phyloP scores from a whole-genome alignment of 352 stramenopile genomes.

The Pythium phragmiticola region DNA sequence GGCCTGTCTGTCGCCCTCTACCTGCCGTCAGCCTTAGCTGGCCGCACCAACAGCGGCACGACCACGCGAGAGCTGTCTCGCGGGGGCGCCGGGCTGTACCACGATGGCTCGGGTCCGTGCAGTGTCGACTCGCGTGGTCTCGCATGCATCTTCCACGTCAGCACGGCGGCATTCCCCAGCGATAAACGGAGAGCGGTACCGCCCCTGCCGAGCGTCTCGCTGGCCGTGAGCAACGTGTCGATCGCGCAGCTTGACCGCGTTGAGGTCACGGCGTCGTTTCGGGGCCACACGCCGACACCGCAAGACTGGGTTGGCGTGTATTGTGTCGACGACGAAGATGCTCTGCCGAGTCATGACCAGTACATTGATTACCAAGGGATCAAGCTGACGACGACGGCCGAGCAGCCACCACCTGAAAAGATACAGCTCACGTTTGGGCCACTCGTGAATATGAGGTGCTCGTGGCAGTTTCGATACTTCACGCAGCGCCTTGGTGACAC shows the following conservation, averaged over 20 bases:
- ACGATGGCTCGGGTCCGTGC: constrained; percentile 2
- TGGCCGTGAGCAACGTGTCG: not conserved
- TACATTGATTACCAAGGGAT: constrained; percentile 22
- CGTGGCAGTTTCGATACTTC: constrained; percentile 34
- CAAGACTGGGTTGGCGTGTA: constrained; percentile 26
- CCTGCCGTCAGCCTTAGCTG: no score
- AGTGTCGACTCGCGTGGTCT: not conserved
- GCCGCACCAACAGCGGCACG: no score
- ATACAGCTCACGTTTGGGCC: no score
- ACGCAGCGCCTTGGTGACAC: constrained; percentile 7
- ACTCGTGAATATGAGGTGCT: no score
- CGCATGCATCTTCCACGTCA: constrained; percentile 7
- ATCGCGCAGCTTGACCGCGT: constrained; percentile 13
- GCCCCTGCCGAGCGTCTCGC: not conserved
- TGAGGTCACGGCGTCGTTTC: not conserved
- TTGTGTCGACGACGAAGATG: constrained; percentile 20
- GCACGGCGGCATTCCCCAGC: not conserved
- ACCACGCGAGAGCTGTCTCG: no score
- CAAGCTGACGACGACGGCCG: no score
- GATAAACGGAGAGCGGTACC: no score
- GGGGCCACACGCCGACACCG: not conserved
- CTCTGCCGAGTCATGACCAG: not conserved
- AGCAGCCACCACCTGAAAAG: no score
- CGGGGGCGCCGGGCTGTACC: no score
- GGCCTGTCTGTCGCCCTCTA: no score